Conservation (phyloP, 352 stramenopile species). For the Globisporangium emineosum region DNA sequence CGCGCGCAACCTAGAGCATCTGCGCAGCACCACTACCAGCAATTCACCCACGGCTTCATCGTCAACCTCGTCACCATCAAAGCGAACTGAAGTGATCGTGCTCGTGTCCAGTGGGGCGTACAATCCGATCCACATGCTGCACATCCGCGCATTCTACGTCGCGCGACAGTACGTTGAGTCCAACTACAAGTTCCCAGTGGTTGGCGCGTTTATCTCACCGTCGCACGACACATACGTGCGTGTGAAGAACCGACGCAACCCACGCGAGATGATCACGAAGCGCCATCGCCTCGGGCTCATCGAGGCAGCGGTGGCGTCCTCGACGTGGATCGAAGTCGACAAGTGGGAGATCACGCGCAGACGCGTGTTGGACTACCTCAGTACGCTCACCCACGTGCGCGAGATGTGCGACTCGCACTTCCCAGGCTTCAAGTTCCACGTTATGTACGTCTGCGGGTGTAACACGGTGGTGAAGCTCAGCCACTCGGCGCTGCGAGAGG, state of each 20-base stretch:
- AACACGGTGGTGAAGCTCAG: conserved; percentile 81
- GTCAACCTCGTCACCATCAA: conserved; percentile 23
- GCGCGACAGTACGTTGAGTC: conserved; percentile 70
- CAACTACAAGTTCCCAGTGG: conserved; percentile 78
- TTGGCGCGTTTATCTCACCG: conserved; percentile 74
- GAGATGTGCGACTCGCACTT: conserved; percentile 80
- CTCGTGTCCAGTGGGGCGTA: conserved; percentile 73
- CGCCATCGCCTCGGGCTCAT: conserved; percentile 60
- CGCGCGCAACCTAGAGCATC: conserved; percentile 53
- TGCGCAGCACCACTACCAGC: conserved; percentile 19
- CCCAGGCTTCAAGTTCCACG: conserved; percentile 49
- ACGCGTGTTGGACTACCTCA: conserved; percentile 73
- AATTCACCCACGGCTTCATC: conserved; percentile 1
- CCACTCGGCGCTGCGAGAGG: conserved; percentile 57
- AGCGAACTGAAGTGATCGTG: conserved; percentile 59
- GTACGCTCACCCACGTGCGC: conserved; percentile 62
- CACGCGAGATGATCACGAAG: conserved; percentile 78
- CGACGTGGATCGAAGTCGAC: conserved; percentile 82
- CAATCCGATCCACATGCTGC: conserved; percentile 79
- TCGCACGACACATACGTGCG: conserved; percentile 76
- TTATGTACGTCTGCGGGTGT: conserved; percentile 77
- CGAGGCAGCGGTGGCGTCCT: conserved; percentile 59
- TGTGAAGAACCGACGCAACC: conserved; percentile 63
- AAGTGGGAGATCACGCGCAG: conserved; percentile 81
- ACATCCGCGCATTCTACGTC: conserved; percentile 75